Base-by-base conservation (phyloP, 805 yeast genomes). In the Starmerella stigmatis region DNA sequence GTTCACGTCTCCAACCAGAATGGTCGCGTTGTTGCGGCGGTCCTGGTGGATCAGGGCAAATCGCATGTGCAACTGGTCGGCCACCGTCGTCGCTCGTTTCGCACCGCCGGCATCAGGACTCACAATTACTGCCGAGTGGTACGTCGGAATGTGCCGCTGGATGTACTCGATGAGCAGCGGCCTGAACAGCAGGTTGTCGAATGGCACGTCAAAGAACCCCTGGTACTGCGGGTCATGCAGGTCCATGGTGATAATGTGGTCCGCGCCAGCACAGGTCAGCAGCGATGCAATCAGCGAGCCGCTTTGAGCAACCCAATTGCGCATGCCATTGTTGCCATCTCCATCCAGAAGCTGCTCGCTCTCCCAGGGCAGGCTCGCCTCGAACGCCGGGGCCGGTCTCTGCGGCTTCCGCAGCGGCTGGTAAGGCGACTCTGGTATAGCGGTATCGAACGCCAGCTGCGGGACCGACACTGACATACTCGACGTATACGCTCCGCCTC, bases 101-200 rank as follows among this genome's bases (percentile, higher is more conserved):
- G 98, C 99, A 51, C 99, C 99, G 59, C 99, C 99, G 19, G 96
- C 92, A 65, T 92, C 99, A 0, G 99, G 99, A 1, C 96, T 86
- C 27, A 92, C 96, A 56, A 92, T 78, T 7, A 92, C 94, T 33
- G 89, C 82, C 32, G 86, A 81, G 53, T 75, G 75, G 60, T 78
- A 85, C 50, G 83, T 65, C n/a, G 94, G 89, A 45, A 92, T 78
- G 51, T 72, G 70, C 47, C 80, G 78, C 19, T 76, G 70, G 49
- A 92, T 86, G 64, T 86, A 92, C 54, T 84, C 82, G 61, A 84
- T 88, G 46, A 89, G 68, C 46, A 92, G 69, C 2, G 96, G 96
- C 60, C 82, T 81, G 39, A 92, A 84, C 62, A 85, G 86, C 53
- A 92, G 63, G 61, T 92, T 92, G 63, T 92, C 99, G 34, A 92